A percentile compares a stretch with the other conserved stretches of the same genome.
phyloP scores from a whole-genome alignment of 495 filamentous ascomycete species.

The Letharia columbiana region DNA sequence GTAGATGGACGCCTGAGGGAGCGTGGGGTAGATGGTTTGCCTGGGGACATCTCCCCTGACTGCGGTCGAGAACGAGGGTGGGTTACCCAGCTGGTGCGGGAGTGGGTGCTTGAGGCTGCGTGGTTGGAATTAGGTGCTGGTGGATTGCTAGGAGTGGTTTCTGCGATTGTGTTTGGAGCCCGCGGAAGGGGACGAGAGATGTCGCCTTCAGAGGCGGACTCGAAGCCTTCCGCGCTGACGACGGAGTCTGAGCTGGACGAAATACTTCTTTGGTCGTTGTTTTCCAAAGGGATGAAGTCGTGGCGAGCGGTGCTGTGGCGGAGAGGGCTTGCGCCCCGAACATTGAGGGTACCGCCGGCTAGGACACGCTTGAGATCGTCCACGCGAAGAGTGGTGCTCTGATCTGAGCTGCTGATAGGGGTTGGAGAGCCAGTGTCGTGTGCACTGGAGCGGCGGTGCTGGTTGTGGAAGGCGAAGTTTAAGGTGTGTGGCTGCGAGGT shows the following conservation, averaged over 20 bases:
- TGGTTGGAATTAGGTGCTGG: slow-evolving; percentile 6
- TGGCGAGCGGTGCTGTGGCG: slow-evolving; percentile 29
- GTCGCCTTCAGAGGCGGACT: slow-evolving; percentile 24
- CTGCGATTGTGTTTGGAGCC: slow-evolving; percentile 12
- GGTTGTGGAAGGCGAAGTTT: slow-evolving; percentile 24
- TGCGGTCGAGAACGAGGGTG: slow-evolving; percentile 20
- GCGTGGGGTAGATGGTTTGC: slow-evolving; percentile 29
- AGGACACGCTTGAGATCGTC: slow-evolving; percentile 76
- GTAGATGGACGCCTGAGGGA: slow-evolving; percentile 52
- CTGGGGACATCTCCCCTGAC: slow-evolving; percentile 15
- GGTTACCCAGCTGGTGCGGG: slow-evolving; percentile 17
- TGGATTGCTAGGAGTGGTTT: slow-evolving; percentile 7
- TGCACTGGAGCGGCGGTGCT: slow-evolving; percentile 34
- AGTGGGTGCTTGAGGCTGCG: slow-evolving; percentile 18
- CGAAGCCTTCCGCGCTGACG: slow-evolving; percentile 36
- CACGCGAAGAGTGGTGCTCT: slow-evolving; percentile 67
- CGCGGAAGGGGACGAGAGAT: slow-evolving; percentile 17
- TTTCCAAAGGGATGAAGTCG: slow-evolving; percentile 5
- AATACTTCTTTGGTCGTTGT: slow-evolving; percentile 14
- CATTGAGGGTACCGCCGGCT: slow-evolving; percentile 40
- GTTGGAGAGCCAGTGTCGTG: slow-evolving; percentile 42
- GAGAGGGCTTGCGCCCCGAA: slow-evolving; percentile 26
- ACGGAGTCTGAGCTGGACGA: slow-evolving; percentile 46
- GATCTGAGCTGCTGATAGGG: slow-evolving; percentile 46
- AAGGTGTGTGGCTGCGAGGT: slow-evolving; percentile 18